These are phyloP conservation scores for Flaveria robusta DNA, from an alignment of 129 eudicot genomes.

Conservation along the genomic window DNA sequence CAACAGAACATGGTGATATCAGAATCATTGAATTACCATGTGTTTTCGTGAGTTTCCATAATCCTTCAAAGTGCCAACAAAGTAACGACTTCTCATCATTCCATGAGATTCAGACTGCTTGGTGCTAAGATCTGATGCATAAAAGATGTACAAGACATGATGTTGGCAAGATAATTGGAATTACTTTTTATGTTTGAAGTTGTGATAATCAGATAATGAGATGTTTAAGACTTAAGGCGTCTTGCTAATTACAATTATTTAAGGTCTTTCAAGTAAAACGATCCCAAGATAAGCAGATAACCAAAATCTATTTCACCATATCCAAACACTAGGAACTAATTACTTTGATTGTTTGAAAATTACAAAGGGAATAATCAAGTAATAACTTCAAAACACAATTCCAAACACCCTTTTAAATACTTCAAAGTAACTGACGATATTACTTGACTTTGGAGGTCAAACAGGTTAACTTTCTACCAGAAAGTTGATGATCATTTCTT, in stretches of 20 bases:
- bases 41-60: neutral
- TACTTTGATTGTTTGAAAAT: neutral
- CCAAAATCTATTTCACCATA: neutral
- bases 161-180: neutral
- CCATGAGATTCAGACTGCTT: conserved; percentile 8
- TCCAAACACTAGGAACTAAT: neutral
- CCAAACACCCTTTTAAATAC: neutral
- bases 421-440: neutral
- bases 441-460: neutral
- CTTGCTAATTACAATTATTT: neutral
- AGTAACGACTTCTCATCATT: neutral
- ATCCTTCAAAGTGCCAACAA: conserved; percentile 15
- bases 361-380: neutral
- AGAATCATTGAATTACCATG: conserved; percentile 4
- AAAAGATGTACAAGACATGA: neutral
- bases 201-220: neutral
- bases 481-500: neutral
- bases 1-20: neutral
- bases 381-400: neutral
- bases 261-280: neutral
- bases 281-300: neutral
- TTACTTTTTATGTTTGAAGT: neutral
- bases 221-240: neutral
- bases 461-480: neutral
- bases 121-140: conserved; percentile 4